Base-by-base conservation (phyloP, 768 basidiomycete species). In the Rhodocollybia butyracea region DNA sequence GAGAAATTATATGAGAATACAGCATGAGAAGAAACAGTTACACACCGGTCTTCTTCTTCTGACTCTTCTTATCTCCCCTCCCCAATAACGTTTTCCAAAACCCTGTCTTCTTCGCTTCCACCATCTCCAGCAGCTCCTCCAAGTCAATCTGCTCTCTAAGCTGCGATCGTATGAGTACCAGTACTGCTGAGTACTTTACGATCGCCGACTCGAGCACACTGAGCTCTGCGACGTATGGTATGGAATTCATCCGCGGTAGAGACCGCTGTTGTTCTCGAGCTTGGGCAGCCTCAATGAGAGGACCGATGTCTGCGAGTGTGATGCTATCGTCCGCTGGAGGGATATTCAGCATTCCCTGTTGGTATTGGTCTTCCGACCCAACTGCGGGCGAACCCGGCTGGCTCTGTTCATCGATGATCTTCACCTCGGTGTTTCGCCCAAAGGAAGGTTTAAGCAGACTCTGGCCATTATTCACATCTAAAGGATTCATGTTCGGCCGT, bases 51-150 rank as follows among this genome's bases (percentile, higher is more conserved):
- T 90, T 91, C 83, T 90, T 87, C 68, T 88, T 84, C 55, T 88
- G 88, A 74, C 95, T 95, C 82, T 96, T 93, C 59, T 94, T 87
- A 31, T 81, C 83, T 17, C 81, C 83, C 69, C 97, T 98, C 77
- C 53, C 53, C 15, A 99, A 98, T 17, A 98, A 70, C 70, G 94
- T 93, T 60, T 91, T 90, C 94, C 94, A 99, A 72, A 97, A 97
- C 19, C 89, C 89, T 57, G 84, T 86, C 78, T 96, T 98, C 79
- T 96, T 91, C 21, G 77, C 77, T 68, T 98, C 95, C 27, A 99
- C 83, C 68, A 97, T 76, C 71, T 98, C 96, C 61, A 98, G 69
- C 51, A 98, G 77, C 66, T 99, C 97, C 58, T 98, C 97, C 61
- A 98, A 65, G 61, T 96, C 94, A 54, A 94, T 85, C 51, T 88